These are phyloP conservation scores for Leccinellum albellum DNA, from an alignment of 768 basidiomycete species.

Conservation along the genomic window DNA sequence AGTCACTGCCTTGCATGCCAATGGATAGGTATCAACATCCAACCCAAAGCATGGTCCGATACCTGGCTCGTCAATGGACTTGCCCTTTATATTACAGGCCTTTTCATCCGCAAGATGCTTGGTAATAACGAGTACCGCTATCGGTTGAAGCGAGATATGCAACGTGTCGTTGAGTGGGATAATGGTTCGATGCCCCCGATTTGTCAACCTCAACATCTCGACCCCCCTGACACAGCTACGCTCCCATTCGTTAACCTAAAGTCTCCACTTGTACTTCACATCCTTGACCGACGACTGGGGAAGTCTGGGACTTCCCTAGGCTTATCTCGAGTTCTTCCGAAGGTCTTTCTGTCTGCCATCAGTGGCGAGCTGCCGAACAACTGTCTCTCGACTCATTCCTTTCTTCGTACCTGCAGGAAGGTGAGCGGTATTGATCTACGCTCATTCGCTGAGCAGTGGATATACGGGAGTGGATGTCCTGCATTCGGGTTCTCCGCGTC, in stretches of 20 bases:
- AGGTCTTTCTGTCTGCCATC: conserved; percentile 90
- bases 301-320: conserved; percentile 95
- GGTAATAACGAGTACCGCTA: conserved; percentile 98
- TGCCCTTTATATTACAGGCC: conserved; percentile 83
- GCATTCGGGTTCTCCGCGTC: conserved; percentile 84
- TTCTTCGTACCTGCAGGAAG: conserved; percentile 89
- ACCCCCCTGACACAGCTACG: conserved; percentile 77
- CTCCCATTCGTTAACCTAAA: conserved; percentile 93
- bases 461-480: conserved; percentile 95
- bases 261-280: conserved; percentile 92
- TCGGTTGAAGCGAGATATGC: conserved; percentile 93
- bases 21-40: conserved; percentile 96
- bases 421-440: conserved; percentile 88
- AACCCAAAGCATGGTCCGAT: conserved; percentile 90
- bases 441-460: conserved; percentile 98
- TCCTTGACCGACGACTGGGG: conserved; percentile 87
- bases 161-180: conserved; percentile 84
- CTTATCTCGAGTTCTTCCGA: conserved; percentile 90
- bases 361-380: conserved; percentile 87
- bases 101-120: conserved; percentile 81
- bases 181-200: conserved; percentile 88
- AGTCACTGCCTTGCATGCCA: conserved; percentile 90
- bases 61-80: conserved; percentile 96
- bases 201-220: conserved; percentile 81
- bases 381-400: conserved; percentile 82